Percentiles rank a stretch among this genome's conserved stretches.
Conservation (phyloP, 2,329 filamentous ascomycete genomes). For the Xylaria multiplex region DNA sequence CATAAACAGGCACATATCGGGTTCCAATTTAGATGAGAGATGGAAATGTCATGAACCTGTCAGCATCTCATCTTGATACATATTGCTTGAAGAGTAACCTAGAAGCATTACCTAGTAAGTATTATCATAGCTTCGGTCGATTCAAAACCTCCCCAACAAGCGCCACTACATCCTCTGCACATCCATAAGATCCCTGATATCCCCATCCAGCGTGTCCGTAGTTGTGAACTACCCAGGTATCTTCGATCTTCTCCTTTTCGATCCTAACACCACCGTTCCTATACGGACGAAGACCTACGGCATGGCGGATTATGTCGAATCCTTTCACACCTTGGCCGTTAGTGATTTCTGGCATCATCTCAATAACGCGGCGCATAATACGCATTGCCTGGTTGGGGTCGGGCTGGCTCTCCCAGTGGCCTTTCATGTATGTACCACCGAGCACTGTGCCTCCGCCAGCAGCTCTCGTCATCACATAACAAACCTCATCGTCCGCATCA, state of each 20-base stretch:
- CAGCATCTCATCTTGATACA: too few relatives aligned
- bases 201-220: slow-evolving; percentile 85
- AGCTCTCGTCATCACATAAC: slow-evolving; percentile 86
- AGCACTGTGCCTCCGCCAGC: slow-evolving; percentile 83
- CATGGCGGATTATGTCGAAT: slow-evolving; percentile 80
- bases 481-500: slow-evolving; percentile 75
- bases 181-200: slow-evolving; percentile 76
- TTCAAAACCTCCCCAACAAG: slow-evolving; percentile 71
- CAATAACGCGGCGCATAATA: slow-evolving; percentile 83
- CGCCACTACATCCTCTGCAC: slow-evolving; percentile 71
- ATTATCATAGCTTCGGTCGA: slow-evolving; percentile 39
- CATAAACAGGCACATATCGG: background rate
- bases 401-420: slow-evolving; percentile 80
- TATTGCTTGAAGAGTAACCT: background rate
- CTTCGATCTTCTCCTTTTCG: slow-evolving; percentile 75
- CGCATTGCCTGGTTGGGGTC: slow-evolving; percentile 82
- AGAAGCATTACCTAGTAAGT: background rate
- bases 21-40: too few relatives aligned
- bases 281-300: slow-evolving; percentile 82
- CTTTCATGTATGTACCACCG: slow-evolving; percentile 84
- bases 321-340: slow-evolving; percentile 75
- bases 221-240: slow-evolving; percentile 77
- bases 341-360: slow-evolving; percentile 71
- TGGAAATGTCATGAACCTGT: too few relatives aligned
- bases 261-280: slow-evolving; percentile 78